phyloP scores from a whole-genome alignment of 2,329 filamentous ascomycete genomes.

The Alternaria novae-zelandiae region DNA sequence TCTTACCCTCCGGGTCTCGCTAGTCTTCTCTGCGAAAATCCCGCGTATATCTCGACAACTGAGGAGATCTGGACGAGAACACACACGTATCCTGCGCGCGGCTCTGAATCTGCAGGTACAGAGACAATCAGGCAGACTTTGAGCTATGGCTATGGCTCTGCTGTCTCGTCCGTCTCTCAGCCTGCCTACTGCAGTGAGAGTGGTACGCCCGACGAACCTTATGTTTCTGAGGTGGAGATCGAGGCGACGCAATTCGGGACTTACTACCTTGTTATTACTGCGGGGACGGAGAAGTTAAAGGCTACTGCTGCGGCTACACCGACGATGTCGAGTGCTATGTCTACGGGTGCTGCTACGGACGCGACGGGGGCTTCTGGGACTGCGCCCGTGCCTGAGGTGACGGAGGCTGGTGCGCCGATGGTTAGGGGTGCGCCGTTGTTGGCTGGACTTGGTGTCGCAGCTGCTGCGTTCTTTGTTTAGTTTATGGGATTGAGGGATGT shows the following conservation, averaged over 20 bases:
- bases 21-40: neutral
- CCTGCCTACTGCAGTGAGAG: neutral
- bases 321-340: neutral
- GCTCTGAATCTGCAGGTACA: neutral
- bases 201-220: neutral
- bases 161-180: accelerated
- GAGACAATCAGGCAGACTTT: neutral
- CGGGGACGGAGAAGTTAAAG: neutral
- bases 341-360: neutral
- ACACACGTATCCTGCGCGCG: neutral
- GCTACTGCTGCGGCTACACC: neutral
- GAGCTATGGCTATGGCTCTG: neutral
- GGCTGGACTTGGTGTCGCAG: neutral
- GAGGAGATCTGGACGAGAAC: neutral
- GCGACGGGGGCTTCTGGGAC: neutral
- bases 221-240: too few relatives aligned
- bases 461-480: neutral
- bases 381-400: neutral
- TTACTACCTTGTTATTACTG: neutral
- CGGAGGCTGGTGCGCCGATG: neutral
- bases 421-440: neutral
- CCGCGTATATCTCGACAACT: accelerated
- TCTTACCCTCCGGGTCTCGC: neutral
- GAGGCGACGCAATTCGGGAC: neutral
- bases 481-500: neutral